A percentile compares a stretch with the other conserved stretches of the same genome.
These are phyloP conservation scores for Diaporthe nobilis DNA, from an alignment of 2,329 filamentous ascomycete species.

Conservation along the genomic window DNA sequence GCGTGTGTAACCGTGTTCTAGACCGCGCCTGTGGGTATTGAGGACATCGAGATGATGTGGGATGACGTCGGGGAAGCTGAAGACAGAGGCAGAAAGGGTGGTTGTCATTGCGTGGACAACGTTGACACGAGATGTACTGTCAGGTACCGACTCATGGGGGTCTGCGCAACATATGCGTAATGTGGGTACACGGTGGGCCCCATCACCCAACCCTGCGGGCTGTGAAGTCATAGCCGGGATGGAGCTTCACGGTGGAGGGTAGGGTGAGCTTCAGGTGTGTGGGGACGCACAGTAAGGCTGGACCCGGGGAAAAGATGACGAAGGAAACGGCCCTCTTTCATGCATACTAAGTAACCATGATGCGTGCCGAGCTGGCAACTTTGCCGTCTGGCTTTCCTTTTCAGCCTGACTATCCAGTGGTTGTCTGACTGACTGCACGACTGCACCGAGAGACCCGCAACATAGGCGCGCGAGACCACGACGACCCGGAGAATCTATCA, in stretches of 20 bases:
- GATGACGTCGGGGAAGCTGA: slow-evolving; percentile 41
- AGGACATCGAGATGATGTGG: slow-evolving; percentile 34
- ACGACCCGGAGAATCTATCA: slow-evolving; percentile 12
- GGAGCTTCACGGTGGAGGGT: slow-evolving; percentile 34
- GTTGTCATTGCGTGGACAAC: not conserved
- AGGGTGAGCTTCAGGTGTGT: slow-evolving; percentile 28
- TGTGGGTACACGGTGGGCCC: slow-evolving; percentile 20
- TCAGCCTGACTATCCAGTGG: slow-evolving; percentile 4
- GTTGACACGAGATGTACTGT: slow-evolving; percentile 30
- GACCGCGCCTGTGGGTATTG: slow-evolving; percentile 26
- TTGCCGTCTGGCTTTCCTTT: slow-evolving; percentile 6
- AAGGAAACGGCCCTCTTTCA: slow-evolving; percentile 28
- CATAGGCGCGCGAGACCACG: not conserved
- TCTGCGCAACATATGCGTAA: slow-evolving; percentile 10
- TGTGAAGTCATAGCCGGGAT: slow-evolving; percentile 41
- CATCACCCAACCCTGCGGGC: slow-evolving; percentile 25
- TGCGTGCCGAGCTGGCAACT: slow-evolving; percentile 7
- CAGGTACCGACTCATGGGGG: slow-evolving; percentile 37
- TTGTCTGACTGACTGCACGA: slow-evolving; percentile 2
- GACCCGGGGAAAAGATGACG: slow-evolving; percentile 35
- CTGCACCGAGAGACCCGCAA: slow-evolving; percentile 13
- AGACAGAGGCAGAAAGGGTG: slow-evolving; percentile 13
- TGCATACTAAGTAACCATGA: slow-evolving; percentile 31
- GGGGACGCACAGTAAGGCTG: slow-evolving; percentile 33
- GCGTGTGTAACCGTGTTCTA: slow-evolving; percentile 21